Evolutionary conservation across 306 rosid species (phyloP).

Genomic region (Quercus cerris): DNA sequence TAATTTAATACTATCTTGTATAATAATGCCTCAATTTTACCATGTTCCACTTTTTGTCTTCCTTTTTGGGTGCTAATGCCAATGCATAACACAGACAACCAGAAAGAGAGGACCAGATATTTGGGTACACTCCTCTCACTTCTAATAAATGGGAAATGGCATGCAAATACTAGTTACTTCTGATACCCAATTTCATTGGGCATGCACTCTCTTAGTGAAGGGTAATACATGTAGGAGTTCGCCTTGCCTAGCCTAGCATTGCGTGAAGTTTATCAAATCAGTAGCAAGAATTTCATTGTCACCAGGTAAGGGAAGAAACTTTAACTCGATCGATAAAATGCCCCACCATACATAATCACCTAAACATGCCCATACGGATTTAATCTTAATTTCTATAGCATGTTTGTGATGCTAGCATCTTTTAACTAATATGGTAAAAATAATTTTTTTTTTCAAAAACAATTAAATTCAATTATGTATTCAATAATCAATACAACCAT

Average conservation of each 20-base stretch:
- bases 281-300: neutral
- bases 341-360: neutral
- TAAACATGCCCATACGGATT: neutral
- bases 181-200: no score
- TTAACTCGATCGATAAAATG: neutral
- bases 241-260: neutral
- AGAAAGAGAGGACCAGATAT: neutral
- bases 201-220: neutral
- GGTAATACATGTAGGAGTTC: neutral
- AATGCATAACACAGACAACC: constrained; percentile 5
- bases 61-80: constrained; percentile 14
- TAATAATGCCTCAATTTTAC: constrained; percentile 4
- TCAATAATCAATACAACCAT: no score
- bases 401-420: no score
- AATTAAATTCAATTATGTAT: no score
- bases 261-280: neutral
- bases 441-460: no score
- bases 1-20: neutral
- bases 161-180: no score
- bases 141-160: neutral
- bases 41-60: neutral
- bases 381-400: no score
- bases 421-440: no score
- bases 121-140: neutral
- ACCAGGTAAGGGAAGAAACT: neutral